phyloP scores from a whole-genome alignment of 768 basidiomycete genomes.

The Pholiota microspora region DNA sequence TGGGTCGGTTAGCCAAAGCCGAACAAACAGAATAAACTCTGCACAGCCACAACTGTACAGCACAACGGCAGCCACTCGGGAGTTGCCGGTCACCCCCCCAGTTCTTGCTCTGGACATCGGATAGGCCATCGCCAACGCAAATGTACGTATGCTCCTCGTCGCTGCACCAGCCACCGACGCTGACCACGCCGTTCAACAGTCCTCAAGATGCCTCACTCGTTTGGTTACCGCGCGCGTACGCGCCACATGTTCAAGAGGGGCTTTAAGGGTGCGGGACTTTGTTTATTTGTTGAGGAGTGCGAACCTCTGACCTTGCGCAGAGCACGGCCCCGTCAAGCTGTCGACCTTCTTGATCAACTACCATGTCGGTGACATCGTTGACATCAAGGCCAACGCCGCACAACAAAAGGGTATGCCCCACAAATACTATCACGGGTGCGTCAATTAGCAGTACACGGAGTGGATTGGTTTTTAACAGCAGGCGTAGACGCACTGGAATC shows the following conservation, averaged over 20 bases:
- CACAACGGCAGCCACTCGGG: conserved; percentile 60
- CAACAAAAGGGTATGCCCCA: conserved; percentile 99
- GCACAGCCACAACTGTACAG: conserved; percentile 64
- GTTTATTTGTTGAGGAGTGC: conserved; percentile 8
- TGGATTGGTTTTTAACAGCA: neutral
- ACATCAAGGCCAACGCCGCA: conserved; percentile 99
- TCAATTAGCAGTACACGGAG: conserved; percentile 18
- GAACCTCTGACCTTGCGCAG: conserved; percentile 37
- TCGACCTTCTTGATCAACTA: conserved; percentile 94
- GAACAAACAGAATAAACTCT: conserved; percentile 36
- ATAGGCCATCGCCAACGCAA: conserved; percentile 47
- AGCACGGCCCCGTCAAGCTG: conserved; percentile 86
- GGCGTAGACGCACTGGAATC: conserved; percentile 89
- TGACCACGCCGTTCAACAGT: conserved; percentile 27
- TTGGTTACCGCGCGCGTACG: conserved; percentile 99
- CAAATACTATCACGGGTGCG: conserved; percentile 96
- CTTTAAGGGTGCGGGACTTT: conserved; percentile 82
- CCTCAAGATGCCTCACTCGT: conserved; percentile 98
- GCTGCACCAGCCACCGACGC: conserved; percentile 7
- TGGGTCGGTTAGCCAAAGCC: conserved; percentile 29
- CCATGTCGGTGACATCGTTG: conserved; percentile 97
- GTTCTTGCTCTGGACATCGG: conserved; percentile 34
- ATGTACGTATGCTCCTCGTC: conserved; percentile 35
- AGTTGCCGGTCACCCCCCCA: conserved; percentile 40
- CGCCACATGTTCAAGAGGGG: conserved; percentile 99